phyloP scores from a whole-genome alignment of 1,284 basidiomycete species.

The Cystobasidiaceae sp. region DNA sequence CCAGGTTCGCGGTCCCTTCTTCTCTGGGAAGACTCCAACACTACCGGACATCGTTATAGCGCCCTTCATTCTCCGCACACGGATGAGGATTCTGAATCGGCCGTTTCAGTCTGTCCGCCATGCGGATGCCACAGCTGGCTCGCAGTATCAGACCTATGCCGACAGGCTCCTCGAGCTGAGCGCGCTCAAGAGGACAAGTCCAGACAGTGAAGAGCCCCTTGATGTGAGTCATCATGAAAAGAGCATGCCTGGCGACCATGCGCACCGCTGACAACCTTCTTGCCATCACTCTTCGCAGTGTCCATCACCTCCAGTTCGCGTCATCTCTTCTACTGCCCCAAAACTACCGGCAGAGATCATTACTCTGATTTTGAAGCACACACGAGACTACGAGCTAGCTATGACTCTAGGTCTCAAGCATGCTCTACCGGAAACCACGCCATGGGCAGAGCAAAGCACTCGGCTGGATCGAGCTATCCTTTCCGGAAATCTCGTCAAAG shows the following conservation, averaged over 20 bases:
- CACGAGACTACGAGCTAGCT: constrained; percentile 73
- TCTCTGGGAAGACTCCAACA: constrained; percentile 16
- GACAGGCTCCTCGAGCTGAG: constrained; percentile 3
- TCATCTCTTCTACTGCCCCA: constrained; percentile 17
- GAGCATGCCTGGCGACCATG: too few species aligned
- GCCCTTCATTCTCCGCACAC: constrained; percentile 20
- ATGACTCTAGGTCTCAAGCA: constrained; percentile 69
- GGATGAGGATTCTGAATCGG: constrained; percentile 23
- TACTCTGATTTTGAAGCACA: constrained; percentile 65
- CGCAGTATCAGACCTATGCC: constrained; percentile 18
- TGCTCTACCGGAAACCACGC: constrained; percentile 58
- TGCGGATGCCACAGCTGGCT: constrained; percentile 23
- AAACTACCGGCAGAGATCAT: constrained; percentile 65
- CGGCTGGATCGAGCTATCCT: constrained; percentile 63
- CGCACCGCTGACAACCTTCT: background rate
- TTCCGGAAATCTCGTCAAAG: constrained; percentile 53
- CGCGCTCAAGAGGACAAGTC: constrained; percentile 17
- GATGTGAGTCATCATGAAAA: constrained; percentile 9
- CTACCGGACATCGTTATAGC: constrained; percentile 27
- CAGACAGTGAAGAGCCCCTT: constrained; percentile 23
- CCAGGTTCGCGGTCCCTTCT: constrained; percentile 16
- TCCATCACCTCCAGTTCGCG: constrained; percentile 12
- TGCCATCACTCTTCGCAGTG: background rate
- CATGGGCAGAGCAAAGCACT: constrained; percentile 61
- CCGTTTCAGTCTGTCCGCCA: constrained; percentile 9